Base-by-base conservation (phyloP, 768 basidiomycete genomes). In the Macrolepiota albuminosa region DNA sequence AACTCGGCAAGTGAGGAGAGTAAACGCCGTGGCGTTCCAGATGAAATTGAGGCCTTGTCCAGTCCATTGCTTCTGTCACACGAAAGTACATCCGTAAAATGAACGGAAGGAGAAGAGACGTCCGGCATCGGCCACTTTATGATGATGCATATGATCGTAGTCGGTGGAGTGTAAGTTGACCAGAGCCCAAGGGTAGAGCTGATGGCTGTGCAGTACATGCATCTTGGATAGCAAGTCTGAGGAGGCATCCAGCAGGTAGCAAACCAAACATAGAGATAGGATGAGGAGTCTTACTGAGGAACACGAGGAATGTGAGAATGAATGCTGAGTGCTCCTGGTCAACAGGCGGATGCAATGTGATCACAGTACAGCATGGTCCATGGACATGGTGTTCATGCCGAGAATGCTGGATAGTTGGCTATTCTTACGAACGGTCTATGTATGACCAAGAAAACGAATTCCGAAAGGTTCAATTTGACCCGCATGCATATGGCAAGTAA, bases 31-130 rank as follows among this genome's bases (percentile, higher is more conserved):
- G 34, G 13, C 4, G 31, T 33, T 49, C 33, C 10, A 34, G 36
- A 18, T 9, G 14, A 26, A 2, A 39, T 13, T 13, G 3, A 10
- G 10, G 29, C 39, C 9, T 39, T 39, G 37, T 54, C 2, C 9
- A 54, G 52, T 29, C 36, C 36, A 14, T 24, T 39, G 37, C 18
- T 40, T 29, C 26, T 6, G 18, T 31, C 6, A 31, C 39, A 54
- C 10, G 53, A 40, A 40, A 13, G 26, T 16, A 16, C 4, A 29
- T 54, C 54, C 40, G 29, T 10, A 40, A n/a, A n/a, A 54, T 40
- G 31, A 54, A 54, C 40, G 54, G 39, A 54, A 21, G 54, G 54
- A 54, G 54, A 54, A 54, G 40, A 54, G 54, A 43, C 26, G 40
- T 43, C 13, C 53, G 54, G 54, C 40, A 43, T 54, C 54, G n/a